Percentiles rank a stretch among this genome's conserved stretches.
These are phyloP conservation scores for Stereum hirsutum DNA, from an alignment of 1,284 basidiomycete species.

Conservation along the genomic window DNA sequence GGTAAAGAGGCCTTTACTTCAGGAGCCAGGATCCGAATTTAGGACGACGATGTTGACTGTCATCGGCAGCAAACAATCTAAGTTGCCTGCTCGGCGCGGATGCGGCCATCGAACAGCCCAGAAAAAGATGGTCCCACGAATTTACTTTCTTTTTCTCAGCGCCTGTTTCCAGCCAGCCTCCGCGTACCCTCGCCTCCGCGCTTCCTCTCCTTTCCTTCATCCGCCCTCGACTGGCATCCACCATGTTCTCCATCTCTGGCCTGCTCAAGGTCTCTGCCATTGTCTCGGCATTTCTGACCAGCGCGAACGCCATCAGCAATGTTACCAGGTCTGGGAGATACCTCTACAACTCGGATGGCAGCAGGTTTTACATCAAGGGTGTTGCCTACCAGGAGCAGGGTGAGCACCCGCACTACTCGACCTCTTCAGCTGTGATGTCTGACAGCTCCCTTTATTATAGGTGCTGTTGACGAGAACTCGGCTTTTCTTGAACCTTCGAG, in stretches of 20 bases:
- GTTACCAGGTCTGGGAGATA: conserved; percentile 67
- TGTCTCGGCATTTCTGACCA: conserved; percentile 21
- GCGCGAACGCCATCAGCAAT: conserved; percentile 45
- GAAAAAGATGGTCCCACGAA: too few species aligned
- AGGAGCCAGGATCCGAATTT: too few species aligned
- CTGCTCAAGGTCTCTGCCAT: conserved; percentile 16
- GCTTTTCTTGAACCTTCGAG: conserved; percentile 72
- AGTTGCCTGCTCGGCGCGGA: too few species aligned
- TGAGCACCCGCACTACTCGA: too few species aligned
- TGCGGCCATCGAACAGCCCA: too few species aligned
- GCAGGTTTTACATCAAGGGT: conserved; percentile 86
- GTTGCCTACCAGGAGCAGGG: conserved; percentile 88
- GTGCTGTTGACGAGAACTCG: conserved; percentile 38
- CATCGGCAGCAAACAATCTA: too few species aligned
- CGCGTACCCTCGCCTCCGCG: too few species aligned
- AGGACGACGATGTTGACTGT: too few species aligned
- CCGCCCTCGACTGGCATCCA: conserved; percentile 5
- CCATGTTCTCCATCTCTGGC: conserved; percentile 17
- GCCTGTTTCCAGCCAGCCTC: too few species aligned
- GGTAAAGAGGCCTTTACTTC: too few species aligned
- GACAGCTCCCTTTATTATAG: conserved; percentile 9
- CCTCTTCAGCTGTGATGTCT: not conserved
- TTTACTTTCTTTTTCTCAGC: too few species aligned
- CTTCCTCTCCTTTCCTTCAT: conserved; percentile 3
- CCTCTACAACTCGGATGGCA: conserved; percentile 66